Percentiles rank a stretch among this genome's conserved stretches.
Evolutionary conservation across 1,284 basidiomycete species (phyloP).

Genomic region (Ceratobasidium sp.): DNA sequence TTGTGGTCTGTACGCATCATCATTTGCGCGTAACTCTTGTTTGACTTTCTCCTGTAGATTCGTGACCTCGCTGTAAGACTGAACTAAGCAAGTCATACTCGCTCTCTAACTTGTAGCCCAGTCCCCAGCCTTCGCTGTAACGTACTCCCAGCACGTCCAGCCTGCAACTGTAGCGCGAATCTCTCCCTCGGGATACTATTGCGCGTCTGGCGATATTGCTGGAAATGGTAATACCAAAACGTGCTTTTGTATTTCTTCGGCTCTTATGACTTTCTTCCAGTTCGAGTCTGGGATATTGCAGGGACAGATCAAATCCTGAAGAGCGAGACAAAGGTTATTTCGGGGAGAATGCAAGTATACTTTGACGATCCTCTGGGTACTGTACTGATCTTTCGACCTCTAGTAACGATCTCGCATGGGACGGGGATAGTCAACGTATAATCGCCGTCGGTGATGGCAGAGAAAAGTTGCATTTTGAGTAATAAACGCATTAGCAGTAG

Average conservation of each 20-base stretch:
- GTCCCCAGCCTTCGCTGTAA: conserved; percentile 67
- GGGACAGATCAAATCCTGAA: conserved; percentile 89
- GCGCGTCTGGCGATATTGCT: conserved; percentile 84
- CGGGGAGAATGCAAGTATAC: conserved; percentile 77
- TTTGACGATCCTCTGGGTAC: not conserved
- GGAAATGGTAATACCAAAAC: conserved; percentile 71
- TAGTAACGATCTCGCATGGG: conserved; percentile 95
- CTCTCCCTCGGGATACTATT: conserved; percentile 95
- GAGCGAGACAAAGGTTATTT: conserved; percentile 83
- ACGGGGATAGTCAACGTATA: conserved; percentile 95
- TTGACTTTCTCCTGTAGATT: conserved; percentile 57
- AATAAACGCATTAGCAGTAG: not conserved
- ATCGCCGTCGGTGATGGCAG: conserved; percentile 96
- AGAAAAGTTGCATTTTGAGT: conserved; percentile 72
- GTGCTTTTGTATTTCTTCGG: not conserved
- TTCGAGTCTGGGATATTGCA: conserved; percentile 93
- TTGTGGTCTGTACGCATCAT: conserved; percentile 70
- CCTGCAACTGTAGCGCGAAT: conserved; percentile 90
- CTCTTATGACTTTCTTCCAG: conserved; percentile 56
- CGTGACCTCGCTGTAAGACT: conserved; percentile 66
- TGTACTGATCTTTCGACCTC: not conserved
- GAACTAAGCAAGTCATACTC: not conserved
- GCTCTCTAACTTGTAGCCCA: conserved; percentile 50
- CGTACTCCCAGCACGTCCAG: conserved; percentile 84
- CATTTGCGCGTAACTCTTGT: not conserved